phyloP scores from a whole-genome alignment of 2,329 filamentous ascomycete species.

The Coniella vitis region DNA sequence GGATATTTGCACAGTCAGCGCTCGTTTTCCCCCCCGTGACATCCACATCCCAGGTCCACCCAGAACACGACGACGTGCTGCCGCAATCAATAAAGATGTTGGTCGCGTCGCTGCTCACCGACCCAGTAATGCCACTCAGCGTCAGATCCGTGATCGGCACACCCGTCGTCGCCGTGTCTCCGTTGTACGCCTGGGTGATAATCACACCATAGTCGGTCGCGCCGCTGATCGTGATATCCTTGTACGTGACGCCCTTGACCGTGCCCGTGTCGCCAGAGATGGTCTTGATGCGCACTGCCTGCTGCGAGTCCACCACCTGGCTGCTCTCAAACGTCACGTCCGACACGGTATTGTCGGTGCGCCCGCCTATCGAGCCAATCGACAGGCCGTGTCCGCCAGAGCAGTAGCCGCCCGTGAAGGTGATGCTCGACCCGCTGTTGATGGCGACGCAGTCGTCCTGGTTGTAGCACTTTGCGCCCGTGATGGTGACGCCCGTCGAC shows the following conservation, averaged over 20 bases:
- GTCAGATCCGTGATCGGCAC: slow-evolving; percentile 4
- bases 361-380: slow-evolving; percentile 39
- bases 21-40: slow-evolving; percentile 3
- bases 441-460: slow-evolving; percentile 56
- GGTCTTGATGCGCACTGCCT: slow-evolving; percentile 37
- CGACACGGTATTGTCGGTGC: slow-evolving; percentile 45
- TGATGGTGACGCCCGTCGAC: slow-evolving; percentile 43
- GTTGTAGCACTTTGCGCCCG: slow-evolving; percentile 47
- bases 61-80: background rate
- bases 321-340: slow-evolving; percentile 42
- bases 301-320: slow-evolving; percentile 45
- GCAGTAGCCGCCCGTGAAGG: slow-evolving; percentile 37
- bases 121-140: background rate
- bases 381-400: slow-evolving; percentile 37
- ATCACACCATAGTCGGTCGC: slow-evolving; percentile 2
- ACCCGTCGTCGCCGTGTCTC: background rate
- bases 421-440: slow-evolving; percentile 46
- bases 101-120: background rate
- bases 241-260: slow-evolving; percentile 4
- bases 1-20: background rate
- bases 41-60: slow-evolving; percentile 1
- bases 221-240: background rate
- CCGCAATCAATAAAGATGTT: slow-evolving; percentile 6
- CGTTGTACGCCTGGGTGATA: slow-evolving; percentile 3
- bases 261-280: slow-evolving; percentile 6